Evolutionary conservation across 768 basidiomycete genomes (phyloP).

Genomic region (Sarcodon sp.): DNA sequence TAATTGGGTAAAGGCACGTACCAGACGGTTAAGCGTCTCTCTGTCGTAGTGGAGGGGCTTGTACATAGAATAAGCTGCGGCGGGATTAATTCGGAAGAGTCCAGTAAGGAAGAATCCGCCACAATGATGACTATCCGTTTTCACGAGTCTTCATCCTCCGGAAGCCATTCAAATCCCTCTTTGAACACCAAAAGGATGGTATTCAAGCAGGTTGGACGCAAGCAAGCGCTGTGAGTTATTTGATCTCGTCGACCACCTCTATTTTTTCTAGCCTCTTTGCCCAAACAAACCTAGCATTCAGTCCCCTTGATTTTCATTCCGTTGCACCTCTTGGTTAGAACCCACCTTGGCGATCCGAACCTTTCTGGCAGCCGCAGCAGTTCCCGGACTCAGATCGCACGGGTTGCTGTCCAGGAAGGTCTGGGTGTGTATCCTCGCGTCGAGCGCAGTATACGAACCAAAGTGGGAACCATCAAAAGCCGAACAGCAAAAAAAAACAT

Average conservation of each 20-base stretch:
- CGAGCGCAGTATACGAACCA: too few species aligned
- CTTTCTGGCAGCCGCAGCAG: not conserved
- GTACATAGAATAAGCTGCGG: not conserved
- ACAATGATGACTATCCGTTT: slow-evolving; percentile 13
- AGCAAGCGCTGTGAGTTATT: slow-evolving; percentile 1
- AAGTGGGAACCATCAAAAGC: too few species aligned
- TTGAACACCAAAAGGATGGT: slow-evolving; percentile 9
- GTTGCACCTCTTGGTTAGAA: slow-evolving; percentile 1
- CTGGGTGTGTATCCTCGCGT: slow-evolving; percentile 3
- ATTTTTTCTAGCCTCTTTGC: slow-evolving; percentile 5
- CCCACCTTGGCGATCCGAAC: not conserved
- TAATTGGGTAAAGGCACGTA: too few species aligned
- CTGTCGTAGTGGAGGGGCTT: too few species aligned
- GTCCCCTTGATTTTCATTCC: not conserved
- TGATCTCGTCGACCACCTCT: not conserved
- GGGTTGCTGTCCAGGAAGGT: slow-evolving; percentile 3
- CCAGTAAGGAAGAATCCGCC: slow-evolving; percentile 5
- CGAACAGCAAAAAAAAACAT: too few species aligned
- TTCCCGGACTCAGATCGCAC: slow-evolving; percentile 3
- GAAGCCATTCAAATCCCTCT: not conserved
- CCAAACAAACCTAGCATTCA: slow-evolving; percentile 8
- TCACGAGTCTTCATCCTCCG: slow-evolving; percentile 3
- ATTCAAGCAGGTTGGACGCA: slow-evolving; percentile 2
- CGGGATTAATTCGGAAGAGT: not conserved
- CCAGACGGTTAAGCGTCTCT: too few species aligned